Evolutionary conservation across 768 basidiomycete genomes (phyloP).

Genomic region (Lactarius tabidus): DNA sequence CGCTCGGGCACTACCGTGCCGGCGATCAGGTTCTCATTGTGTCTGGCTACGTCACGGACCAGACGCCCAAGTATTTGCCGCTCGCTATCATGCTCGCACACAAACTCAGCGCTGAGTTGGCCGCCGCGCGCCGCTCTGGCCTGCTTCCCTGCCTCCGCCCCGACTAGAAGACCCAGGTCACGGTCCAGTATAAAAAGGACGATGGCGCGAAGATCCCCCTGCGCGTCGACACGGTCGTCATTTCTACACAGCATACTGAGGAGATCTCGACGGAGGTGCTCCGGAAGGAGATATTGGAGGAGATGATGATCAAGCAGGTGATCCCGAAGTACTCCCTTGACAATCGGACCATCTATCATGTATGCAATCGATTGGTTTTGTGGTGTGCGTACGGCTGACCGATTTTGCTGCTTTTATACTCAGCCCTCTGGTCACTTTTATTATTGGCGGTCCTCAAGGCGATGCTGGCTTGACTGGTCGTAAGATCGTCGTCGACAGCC

Average conservation of each 20-base stretch:
- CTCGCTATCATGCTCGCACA: conserved; percentile 95
- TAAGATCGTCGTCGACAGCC: conserved; percentile 99
- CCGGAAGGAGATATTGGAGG: conserved; percentile 84
- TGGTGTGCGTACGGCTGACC: neutral
- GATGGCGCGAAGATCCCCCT: conserved; percentile 92
- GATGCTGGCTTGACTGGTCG: conserved; percentile 99
- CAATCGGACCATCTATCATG: conserved; percentile 90
- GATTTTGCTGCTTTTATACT: conserved; percentile 47
- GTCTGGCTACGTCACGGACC: conserved; percentile 97
- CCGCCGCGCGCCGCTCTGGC: conserved; percentile 82
- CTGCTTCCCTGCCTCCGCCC: conserved; percentile 89
- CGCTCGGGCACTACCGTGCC: conserved; percentile 92
- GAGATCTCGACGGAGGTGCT: conserved; percentile 92
- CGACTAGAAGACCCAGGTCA: conserved; percentile 99
- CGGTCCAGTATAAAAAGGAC: conserved; percentile 98
- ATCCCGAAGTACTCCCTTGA: conserved; percentile 91
- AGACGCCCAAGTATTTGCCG: conserved; percentile 97
- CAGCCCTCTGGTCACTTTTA: conserved; percentile 99
- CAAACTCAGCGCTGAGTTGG: conserved; percentile 96
- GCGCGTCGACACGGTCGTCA: conserved; percentile 95
- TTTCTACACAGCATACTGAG: conserved; percentile 97
- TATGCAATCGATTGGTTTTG: conserved; percentile 36
- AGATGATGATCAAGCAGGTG: conserved; percentile 88
- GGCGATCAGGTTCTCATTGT: conserved; percentile 99
- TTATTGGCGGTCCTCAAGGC: conserved; percentile 99